Percentiles rank a stretch among this genome's conserved stretches.
Conservation (phyloP, 2,329 filamentous ascomycete species). For the Hymenoscyphus linearis region DNA sequence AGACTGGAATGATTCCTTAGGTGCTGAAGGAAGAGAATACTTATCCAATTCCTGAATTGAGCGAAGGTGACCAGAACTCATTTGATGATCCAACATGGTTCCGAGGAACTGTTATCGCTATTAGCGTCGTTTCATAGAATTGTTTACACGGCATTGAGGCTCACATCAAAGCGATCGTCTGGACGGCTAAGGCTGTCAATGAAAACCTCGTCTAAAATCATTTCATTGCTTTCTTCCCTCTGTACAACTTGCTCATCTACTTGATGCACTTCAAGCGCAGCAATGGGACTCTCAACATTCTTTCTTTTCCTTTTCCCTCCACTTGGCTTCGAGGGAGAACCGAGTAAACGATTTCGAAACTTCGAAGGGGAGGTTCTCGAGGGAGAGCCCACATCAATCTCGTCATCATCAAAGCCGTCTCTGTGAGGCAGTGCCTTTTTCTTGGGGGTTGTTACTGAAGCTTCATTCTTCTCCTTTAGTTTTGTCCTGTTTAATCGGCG, state of each 20-base stretch:
- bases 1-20: slow-evolving; percentile 56
- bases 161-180: slow-evolving; percentile 38
- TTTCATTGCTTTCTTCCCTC: slow-evolving; percentile 14
- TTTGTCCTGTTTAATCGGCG: slow-evolving; percentile 39
- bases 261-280: slow-evolving; percentile 40
- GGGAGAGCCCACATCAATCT: slow-evolving; percentile 44
- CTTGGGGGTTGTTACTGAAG: slow-evolving; percentile 50
- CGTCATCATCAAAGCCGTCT: slow-evolving; percentile 67
- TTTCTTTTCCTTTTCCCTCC: slow-evolving; percentile 61
- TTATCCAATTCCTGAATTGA: slow-evolving; percentile 64
- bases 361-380: slow-evolving; percentile 44
- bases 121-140: not conserved
- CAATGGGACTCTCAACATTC: slow-evolving; percentile 59
- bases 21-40: slow-evolving; percentile 60
- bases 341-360: slow-evolving; percentile 35
- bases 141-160: slow-evolving; percentile 3
- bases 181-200: slow-evolving; percentile 35
- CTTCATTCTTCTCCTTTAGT: slow-evolving; percentile 37
- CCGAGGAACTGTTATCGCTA: slow-evolving; percentile 27
- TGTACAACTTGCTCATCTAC: slow-evolving; percentile 15
- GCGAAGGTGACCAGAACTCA: slow-evolving; percentile 46
- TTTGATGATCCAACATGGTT: slow-evolving; percentile 31
- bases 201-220: slow-evolving; percentile 31
- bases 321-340: slow-evolving; percentile 54
- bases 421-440: slow-evolving; percentile 54